Percentiles rank a stretch among this genome's conserved stretches.
Evolutionary conservation across 495 filamentous ascomycete genomes (phyloP).

Genomic region (Hyaloscypha hepaticicola): DNA sequence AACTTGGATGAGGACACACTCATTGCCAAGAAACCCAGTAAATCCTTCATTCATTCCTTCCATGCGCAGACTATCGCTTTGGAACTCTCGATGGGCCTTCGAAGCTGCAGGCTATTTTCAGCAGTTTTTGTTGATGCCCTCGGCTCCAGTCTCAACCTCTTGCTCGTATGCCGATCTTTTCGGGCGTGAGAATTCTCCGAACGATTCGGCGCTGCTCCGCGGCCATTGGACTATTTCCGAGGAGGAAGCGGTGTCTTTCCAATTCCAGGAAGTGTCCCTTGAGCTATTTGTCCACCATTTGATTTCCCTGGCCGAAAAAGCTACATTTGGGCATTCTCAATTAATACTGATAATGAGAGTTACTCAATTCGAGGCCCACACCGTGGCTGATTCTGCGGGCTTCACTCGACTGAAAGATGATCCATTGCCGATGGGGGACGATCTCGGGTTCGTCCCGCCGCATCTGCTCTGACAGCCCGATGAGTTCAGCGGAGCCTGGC

Average conservation of each 20-base stretch:
- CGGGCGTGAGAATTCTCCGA: not conserved
- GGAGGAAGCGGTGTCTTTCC: not conserved
- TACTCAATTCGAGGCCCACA: not conserved
- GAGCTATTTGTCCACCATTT: not conserved
- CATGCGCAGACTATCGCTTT: not conserved
- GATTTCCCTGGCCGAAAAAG: not conserved
- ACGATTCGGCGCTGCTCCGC: not conserved
- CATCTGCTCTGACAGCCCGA: not conserved
- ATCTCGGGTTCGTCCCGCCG: constrained; percentile 6
- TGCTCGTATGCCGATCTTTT: not conserved
- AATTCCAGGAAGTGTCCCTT: not conserved
- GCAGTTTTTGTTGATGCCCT: not conserved
- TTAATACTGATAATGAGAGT: not conserved
- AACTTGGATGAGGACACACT: not conserved
- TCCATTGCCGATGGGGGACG: not conserved
- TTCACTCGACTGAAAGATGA: not conserved
- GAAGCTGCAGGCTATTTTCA: not conserved
- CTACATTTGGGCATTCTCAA: not conserved
- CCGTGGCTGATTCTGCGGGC: not conserved
- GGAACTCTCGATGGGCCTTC: not conserved
- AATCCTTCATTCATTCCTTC: not conserved
- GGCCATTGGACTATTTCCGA: not conserved
- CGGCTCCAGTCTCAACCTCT: not conserved
- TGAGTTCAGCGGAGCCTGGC: not conserved
- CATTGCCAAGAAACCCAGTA: not conserved